Evolutionary conservation across 805 yeast genomes (phyloP).

Genomic region (Candida sphagnicola): DNA sequence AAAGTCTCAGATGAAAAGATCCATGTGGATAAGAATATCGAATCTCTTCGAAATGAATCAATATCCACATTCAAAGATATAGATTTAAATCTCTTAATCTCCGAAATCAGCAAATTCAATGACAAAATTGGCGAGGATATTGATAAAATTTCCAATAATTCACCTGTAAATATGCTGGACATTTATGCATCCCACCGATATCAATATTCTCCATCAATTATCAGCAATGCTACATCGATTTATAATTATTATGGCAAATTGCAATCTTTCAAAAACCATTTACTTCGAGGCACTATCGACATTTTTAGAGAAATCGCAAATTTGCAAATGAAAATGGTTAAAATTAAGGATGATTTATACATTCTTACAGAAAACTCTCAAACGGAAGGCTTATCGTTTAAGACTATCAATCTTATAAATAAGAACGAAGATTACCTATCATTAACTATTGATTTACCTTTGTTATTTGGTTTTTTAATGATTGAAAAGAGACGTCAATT

Average conservation of each 20-base stretch:
- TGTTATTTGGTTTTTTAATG: slow-evolving; percentile 65
- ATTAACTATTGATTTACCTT: slow-evolving; percentile 60
- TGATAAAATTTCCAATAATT: slow-evolving; percentile 9
- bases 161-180: slow-evolving; percentile 13
- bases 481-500: slow-evolving; percentile 58
- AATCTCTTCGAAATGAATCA: slow-evolving; percentile 37
- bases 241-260: slow-evolving; percentile 29
- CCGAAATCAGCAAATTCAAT: slow-evolving; percentile 6
- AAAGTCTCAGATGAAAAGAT: slow-evolving; percentile 33
- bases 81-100: slow-evolving; percentile 11
- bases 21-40: slow-evolving; percentile 38
- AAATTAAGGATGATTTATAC: slow-evolving; percentile 26
- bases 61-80: slow-evolving; percentile 19
- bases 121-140: slow-evolving; percentile 9
- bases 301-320: slow-evolving; percentile 31
- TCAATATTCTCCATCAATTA: slow-evolving; percentile 22
- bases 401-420: slow-evolving; percentile 24
- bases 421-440: slow-evolving; percentile 34
- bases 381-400: slow-evolving; percentile 9
- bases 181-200: slow-evolving; percentile 18
- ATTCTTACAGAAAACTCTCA: slow-evolving; percentile 13
- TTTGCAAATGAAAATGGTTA: slow-evolving; percentile 36
- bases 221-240: slow-evolving; percentile 26
- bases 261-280: slow-evolving; percentile 26
- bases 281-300: slow-evolving; percentile 17